These are phyloP conservation scores for Coemansia sp. DNA, from an alignment of 192 early-diverging fungal species.

Conservation along the genomic window DNA sequence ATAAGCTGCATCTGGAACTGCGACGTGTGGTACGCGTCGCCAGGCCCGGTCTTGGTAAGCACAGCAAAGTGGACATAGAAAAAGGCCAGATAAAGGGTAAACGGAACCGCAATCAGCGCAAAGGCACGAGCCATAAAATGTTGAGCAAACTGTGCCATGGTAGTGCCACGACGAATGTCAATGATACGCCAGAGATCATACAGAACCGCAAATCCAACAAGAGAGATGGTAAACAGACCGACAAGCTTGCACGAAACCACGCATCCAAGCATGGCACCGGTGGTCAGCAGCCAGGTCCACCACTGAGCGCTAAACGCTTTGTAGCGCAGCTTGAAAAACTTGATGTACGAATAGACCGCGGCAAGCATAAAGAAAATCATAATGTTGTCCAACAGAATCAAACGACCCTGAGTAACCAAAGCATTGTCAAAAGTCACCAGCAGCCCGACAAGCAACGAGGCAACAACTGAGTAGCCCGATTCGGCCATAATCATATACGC, in stretches of 20 bases:
- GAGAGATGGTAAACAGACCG: conserved; percentile 81
- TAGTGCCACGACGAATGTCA: conserved; percentile 76
- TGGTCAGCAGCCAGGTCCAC: conserved; percentile 84
- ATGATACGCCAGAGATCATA: conserved; percentile 91
- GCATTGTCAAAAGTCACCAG: conserved; percentile 91
- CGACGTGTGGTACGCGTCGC: conserved; percentile 92
- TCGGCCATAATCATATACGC: conserved; percentile 86
- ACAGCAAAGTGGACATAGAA: conserved; percentile 96
- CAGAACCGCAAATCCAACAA: conserved; percentile 82
- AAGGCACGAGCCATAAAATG: conserved; percentile 92
- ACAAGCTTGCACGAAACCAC: conserved; percentile 90
- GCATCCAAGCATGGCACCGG: conserved; percentile 78
- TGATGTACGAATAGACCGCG: conserved; percentile 83
- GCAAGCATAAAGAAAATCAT: conserved; percentile 88
- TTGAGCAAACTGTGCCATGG: conserved; percentile 66
- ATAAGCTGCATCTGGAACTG: conserved; percentile 87
- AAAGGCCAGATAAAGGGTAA: conserved; percentile 80
- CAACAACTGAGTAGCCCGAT: conserved; percentile 71
- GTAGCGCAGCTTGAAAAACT: conserved; percentile 79
- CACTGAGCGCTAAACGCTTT: conserved; percentile 75
- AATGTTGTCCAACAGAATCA: conserved; percentile 94
- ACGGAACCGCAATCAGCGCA: conserved; percentile 82
- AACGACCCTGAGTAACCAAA: conserved; percentile 83
- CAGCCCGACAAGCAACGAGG: conserved; percentile 71
- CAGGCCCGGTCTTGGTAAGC: conserved; percentile 83